Conservation (phyloP, 352 stramenopile species). For the Globisporangium nunn region DNA sequence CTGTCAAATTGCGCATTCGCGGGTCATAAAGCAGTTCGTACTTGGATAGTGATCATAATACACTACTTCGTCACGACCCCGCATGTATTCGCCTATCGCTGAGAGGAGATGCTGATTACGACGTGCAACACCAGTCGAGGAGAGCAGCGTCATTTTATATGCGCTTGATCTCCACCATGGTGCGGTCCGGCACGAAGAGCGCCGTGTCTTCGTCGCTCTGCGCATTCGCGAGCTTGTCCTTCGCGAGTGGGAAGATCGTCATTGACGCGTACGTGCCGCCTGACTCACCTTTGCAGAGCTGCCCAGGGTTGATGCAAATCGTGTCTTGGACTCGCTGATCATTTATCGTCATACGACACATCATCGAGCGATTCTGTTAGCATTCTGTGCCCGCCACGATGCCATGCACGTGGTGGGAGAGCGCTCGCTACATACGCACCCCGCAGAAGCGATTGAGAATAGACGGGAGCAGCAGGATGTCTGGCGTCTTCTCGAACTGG, state of each 20-base stretch:
- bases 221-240: slow-evolving; percentile 59
- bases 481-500: slow-evolving; percentile 88
- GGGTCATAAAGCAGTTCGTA: too few species aligned
- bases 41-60: too few species aligned
- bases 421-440: slow-evolving; percentile 29
- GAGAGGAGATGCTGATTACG: too few species aligned
- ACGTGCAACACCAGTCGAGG: not conserved
- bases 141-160: slow-evolving; percentile 37
- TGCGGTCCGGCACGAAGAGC: slow-evolving; percentile 83
- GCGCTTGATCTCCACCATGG: slow-evolving; percentile 89
- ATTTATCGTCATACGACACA: not conserved
- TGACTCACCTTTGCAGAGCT: slow-evolving; percentile 90
- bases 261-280: slow-evolving; percentile 93
- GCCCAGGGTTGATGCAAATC: slow-evolving; percentile 93
- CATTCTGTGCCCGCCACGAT: too few species aligned
- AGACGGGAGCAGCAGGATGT: slow-evolving; percentile 94
- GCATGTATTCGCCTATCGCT: too few species aligned
- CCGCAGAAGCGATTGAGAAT: slow-evolving; percentile 89
- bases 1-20: too few species aligned
- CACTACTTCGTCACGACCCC: too few species aligned
- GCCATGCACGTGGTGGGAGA: not conserved
- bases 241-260: slow-evolving; percentile 86
- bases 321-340: slow-evolving; percentile 83
- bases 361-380: not conserved
- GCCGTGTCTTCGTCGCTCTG: slow-evolving; percentile 26